A percentile compares a stretch with the other conserved stretches of the same genome.
Conservation (phyloP, 2,329 filamentous ascomycete genomes). For the Apiospora rasikravindrae region DNA sequence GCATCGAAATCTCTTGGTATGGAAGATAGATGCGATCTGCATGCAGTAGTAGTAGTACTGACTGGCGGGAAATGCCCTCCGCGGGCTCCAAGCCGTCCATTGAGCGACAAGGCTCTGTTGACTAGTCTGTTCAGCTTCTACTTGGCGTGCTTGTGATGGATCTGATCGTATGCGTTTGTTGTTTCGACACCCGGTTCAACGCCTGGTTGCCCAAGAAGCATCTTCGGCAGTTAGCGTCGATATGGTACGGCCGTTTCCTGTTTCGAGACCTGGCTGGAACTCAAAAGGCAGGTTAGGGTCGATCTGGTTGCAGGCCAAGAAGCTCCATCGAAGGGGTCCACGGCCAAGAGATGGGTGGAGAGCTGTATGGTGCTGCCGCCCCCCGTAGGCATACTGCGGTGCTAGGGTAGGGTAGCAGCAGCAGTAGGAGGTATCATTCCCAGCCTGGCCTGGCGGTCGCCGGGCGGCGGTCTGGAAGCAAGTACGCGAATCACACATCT, state of each 20-base stretch:
- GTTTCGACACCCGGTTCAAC: slow-evolving; percentile 12
- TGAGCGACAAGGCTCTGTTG: not conserved
- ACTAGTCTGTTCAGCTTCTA: not conserved
- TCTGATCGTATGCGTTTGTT: not conserved
- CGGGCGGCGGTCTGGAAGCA: slow-evolving; percentile 1
- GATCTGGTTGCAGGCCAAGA: slow-evolving; percentile 15
- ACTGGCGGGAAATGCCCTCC: not conserved
- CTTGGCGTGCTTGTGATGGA: not conserved
- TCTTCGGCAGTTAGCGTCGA: slow-evolving; percentile 7
- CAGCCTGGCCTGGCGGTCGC: not conserved
- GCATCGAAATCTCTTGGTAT: slow-evolving; percentile 6
- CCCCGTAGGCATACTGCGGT: not conserved
- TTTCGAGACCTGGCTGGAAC: slow-evolving; percentile 13
- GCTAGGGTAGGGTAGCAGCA: not conserved
- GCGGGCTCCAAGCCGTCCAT: not conserved
- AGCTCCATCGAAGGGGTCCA: slow-evolving; percentile 2
- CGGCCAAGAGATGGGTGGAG: slow-evolving; percentile 4
- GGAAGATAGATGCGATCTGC: not conserved
- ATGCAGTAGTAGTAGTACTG: not conserved
- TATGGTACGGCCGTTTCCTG: not conserved
- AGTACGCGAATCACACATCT: slow-evolving; percentile 11
- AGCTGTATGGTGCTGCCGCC: not conserved
- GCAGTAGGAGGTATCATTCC: not conserved
- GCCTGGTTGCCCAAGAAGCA: slow-evolving; percentile 7
- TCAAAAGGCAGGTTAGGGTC: not conserved